These are phyloP conservation scores for Mangifera indica DNA, from an alignment of 345 rosid species.

Conservation along the genomic window DNA sequence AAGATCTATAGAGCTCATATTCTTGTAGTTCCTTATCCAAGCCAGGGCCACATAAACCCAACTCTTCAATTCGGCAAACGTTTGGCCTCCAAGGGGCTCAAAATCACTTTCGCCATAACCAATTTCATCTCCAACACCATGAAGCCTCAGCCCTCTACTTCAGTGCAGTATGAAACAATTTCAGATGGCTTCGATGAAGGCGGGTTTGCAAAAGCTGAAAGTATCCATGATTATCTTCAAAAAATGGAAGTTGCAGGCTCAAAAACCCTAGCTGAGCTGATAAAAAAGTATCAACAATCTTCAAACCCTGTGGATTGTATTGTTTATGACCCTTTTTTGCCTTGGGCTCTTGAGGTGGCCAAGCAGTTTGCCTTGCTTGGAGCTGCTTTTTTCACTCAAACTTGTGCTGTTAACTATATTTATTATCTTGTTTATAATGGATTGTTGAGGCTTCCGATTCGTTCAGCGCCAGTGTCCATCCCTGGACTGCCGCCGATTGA, in stretches of 20 bases:
- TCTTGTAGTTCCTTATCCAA: conserved; percentile 32
- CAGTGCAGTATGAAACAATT: conserved; percentile 32
- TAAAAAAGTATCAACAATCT: conserved; percentile 30
- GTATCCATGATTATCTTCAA: conserved; percentile 35
- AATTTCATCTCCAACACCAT: conserved; percentile 34
- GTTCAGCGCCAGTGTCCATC: conserved; percentile 27
- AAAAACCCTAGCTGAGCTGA: conserved; percentile 43
- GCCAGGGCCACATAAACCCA: conserved; percentile 53
- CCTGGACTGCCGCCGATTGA: conserved; percentile 43
- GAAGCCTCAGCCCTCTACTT: conserved; percentile 11
- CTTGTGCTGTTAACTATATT: conserved; percentile 57
- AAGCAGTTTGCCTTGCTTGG: conserved; percentile 45
- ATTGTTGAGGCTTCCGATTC: conserved; percentile 40
- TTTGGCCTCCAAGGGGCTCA: conserved; percentile 41
- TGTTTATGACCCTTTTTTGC: conserved; percentile 59
- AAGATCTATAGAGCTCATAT: conserved; percentile 26
- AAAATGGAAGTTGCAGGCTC: conserved; percentile 43
- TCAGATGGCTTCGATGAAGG: conserved; percentile 44
- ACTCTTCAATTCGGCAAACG: conserved; percentile 49
- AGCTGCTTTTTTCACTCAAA: conserved; percentile 69
- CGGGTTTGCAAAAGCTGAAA: conserved; percentile 25
- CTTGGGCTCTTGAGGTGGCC: conserved; percentile 70
- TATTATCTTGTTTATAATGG: conserved; percentile 44
- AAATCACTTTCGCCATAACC: conserved; percentile 37
- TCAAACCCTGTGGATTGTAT: conserved; percentile 45